phyloP scores from a whole-genome alignment of 331 rosid species.

The Pyracantha coccinea region DNA sequence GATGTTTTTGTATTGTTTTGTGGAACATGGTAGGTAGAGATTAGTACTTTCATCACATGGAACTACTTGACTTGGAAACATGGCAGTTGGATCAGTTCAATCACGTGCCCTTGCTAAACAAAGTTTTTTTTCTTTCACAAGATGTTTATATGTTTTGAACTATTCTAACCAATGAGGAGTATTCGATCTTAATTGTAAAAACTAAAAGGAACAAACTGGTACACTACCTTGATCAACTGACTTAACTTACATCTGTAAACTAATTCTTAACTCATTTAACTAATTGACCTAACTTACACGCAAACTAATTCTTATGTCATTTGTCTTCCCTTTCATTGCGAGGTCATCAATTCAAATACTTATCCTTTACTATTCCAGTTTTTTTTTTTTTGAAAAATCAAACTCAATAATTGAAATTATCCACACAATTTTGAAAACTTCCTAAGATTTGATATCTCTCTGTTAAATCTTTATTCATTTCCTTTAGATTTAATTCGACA shows the following conservation, averaged over 20 bases:
- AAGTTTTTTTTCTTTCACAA: too few species aligned
- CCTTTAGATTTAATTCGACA: neutral
- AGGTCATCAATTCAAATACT: neutral
- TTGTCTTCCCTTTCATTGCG: too few species aligned
- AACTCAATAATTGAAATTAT: neutral
- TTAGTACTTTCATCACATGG: neutral
- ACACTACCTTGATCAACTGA: too few species aligned
- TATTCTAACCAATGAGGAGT: neutral
- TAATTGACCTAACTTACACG: too few species aligned
- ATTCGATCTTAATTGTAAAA: neutral
- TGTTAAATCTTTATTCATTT: neutral
- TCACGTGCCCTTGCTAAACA: neutral
- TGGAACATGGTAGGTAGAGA: neutral
- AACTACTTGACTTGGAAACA: neutral
- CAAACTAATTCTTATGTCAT: too few species aligned
- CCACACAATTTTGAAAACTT: neutral
- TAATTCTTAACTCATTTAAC: too few species aligned
- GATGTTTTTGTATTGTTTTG: neutral
- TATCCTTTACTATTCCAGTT: too few species aligned
- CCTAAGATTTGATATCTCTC: neutral
- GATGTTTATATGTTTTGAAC: neutral
- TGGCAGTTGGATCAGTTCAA: neutral
- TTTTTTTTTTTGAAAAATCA: neutral
- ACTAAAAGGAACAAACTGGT: rapidly evolving
- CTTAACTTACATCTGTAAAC: neutral